Evolutionary conservation across 2,329 filamentous ascomycete species (phyloP), one percentile per base, ranked within the genome.

Genomic region (Trichophyton mentagrophytes): DNA sequence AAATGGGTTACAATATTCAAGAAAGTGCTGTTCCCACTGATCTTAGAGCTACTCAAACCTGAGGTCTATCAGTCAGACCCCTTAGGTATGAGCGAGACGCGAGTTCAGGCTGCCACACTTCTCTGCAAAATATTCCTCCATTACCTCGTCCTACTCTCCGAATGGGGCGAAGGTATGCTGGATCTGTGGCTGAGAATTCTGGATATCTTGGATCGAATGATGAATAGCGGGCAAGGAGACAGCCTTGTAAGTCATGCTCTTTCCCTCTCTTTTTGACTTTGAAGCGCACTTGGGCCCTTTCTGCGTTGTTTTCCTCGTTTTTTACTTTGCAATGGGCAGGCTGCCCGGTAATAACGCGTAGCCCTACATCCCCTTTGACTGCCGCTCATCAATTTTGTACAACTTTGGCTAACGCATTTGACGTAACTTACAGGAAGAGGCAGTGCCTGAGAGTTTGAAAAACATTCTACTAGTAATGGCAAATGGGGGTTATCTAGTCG

Each of bases 391-490:
- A 5, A 17, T 13, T 33, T 20, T 36, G 42, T 47, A 47, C 57
- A 27, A 51, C 57, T 2, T 47, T n/a, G 33, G 22, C 55, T 57
- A 44, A 57, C 55, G 7, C 44, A 40, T 20, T n/a, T 40, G 13
- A 25, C 20, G 44, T 57, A 36, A 44, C 33, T 57, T 55, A 63
- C 67, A 95, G 85, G 90, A 95, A 74, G 93, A 99, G 77, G 92
- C 93, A 11, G 90, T 97, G 1, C 88, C 89, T 0, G 93, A 99
- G 74, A 93, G 90, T 65, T 78, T 99, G 61, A 99, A 99, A 76
- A 99, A 99, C 66, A 90, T 97, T 59, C 78, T 97, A 25, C 80
- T 99, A 8, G 93, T 99, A 68, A 96, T 99, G 90, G 85, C 88
- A 4, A 93, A 86, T 71, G 91, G 87, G 58, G 91, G 88, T 40